Conservation (phyloP, 305 asterid genomes). For the Coffea humblotiana region DNA sequence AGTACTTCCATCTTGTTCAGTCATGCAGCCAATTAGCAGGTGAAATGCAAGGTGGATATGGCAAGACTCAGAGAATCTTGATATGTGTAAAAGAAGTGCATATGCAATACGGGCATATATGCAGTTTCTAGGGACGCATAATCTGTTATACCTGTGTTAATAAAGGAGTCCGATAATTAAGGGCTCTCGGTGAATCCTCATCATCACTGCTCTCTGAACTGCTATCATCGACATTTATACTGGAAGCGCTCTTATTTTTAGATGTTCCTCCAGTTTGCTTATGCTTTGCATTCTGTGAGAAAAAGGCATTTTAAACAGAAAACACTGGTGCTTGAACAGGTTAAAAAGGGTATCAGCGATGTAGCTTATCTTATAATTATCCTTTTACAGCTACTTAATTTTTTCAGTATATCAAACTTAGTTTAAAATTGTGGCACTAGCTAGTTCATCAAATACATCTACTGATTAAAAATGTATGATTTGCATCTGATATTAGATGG, state of each 20-base stretch:
- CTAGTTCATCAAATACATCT: too few relatives aligned
- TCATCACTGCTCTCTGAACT: constrained; percentile 80
- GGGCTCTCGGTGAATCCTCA: constrained; percentile 62
- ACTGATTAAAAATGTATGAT: too few relatives aligned
- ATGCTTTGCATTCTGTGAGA: constrained; percentile 49
- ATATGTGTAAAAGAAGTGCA: background rate
- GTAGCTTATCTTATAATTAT: too few relatives aligned
- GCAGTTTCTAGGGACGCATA: too few relatives aligned
- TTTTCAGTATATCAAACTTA: too few relatives aligned
- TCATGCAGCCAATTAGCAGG: background rate
- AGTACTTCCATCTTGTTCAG: too few relatives aligned
- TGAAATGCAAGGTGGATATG: too few relatives aligned
- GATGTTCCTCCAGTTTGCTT: constrained; percentile 52
- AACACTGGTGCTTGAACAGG: background rate
- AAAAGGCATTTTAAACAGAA: background rate
- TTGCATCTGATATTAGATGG: too few relatives aligned
- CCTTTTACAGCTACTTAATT: too few relatives aligned
- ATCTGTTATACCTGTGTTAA: constrained; percentile 68
- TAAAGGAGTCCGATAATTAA: constrained; percentile 72
- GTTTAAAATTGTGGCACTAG: too few relatives aligned
- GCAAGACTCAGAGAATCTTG: background rate
- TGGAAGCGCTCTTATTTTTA: constrained; percentile 51
- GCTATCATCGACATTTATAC: constrained; percentile 52
- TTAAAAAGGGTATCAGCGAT: too few relatives aligned
- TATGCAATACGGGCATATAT: background rate